Conservation (phyloP, 1,284 basidiomycete genomes). For the Cutaneotrichosporon sp. region DNA sequence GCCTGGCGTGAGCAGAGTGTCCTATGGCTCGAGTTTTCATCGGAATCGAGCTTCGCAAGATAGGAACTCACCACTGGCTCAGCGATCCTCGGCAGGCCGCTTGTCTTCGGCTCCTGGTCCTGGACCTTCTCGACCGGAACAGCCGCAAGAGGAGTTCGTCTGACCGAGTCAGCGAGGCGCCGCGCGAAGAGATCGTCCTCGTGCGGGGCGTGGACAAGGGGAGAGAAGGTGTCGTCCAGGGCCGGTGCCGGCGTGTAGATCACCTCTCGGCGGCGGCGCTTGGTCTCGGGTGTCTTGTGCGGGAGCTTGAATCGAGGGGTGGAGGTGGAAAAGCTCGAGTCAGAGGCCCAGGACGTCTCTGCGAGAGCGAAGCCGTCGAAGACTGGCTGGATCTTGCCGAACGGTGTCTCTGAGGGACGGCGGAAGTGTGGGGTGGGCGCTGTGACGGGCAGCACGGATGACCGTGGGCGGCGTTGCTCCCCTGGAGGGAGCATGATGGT, state of each 20-base stretch:
- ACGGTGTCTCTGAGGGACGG: constrained; percentile 10
- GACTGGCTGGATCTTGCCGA: constrained; percentile 18
- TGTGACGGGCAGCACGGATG: not conserved
- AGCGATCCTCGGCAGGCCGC: no score
- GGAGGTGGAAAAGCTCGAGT: not conserved
- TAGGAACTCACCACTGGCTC: not conserved
- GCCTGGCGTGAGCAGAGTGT: not conserved
- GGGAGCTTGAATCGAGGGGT: not conserved
- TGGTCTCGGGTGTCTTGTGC: not conserved
- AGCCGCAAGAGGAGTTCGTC: not conserved
- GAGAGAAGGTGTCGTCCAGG: not conserved
- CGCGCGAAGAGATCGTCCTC: not conserved
- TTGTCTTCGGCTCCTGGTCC: no score
- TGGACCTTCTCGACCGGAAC: not conserved
- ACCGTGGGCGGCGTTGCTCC: not conserved
- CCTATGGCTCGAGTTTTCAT: no score
- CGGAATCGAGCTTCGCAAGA: no score
- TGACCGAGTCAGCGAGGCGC: constrained; percentile 1
- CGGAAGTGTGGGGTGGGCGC: not conserved
- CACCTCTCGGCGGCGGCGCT: no score
- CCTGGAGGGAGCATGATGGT: not conserved
- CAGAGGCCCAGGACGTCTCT: constrained; percentile 3
- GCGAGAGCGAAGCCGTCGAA: constrained; percentile 23
- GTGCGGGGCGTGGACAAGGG: not conserved
- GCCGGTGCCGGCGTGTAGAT: not conserved